Percentiles rank a stretch among this genome's conserved stretches.
Evolutionary conservation across 2,329 filamentous ascomycete species (phyloP).

Genomic region (Zymoseptoria passerinii): DNA sequence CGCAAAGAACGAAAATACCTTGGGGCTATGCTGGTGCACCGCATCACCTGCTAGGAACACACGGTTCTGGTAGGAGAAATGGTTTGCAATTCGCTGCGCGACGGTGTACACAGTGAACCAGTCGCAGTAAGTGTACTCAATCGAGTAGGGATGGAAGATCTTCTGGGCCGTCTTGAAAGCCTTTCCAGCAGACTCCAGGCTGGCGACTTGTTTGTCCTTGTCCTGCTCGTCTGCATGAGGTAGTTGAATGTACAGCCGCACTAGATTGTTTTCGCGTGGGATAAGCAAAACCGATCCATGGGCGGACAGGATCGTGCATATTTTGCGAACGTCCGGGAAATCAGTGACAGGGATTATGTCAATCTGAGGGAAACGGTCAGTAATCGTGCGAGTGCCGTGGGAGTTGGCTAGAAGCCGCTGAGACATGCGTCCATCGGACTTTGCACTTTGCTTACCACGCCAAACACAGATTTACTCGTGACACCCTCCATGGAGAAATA

Average conservation of each 20-base stretch:
- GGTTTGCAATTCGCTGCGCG: constrained; percentile 52
- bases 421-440: not conserved
- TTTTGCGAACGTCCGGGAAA: constrained; percentile 63
- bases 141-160: constrained; percentile 56
- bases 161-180: constrained; percentile 53
- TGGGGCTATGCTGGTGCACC: constrained; percentile 34
- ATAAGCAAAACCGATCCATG: constrained; percentile 70
- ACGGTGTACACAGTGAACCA: constrained; percentile 60
- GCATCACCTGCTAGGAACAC: constrained; percentile 29
- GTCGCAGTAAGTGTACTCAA: constrained; percentile 13
- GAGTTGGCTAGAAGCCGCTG: not conserved
- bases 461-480: constrained; percentile 20
- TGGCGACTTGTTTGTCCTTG: constrained; percentile 52
- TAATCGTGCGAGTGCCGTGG: not conserved
- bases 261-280: constrained; percentile 47
- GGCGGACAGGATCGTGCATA: constrained; percentile 62
- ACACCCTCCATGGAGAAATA: constrained; percentile 14
- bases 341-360: constrained; percentile 24
- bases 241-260: constrained; percentile 22
- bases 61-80: constrained; percentile 49
- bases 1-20: constrained; percentile 23
- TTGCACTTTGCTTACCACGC: constrained; percentile 14
- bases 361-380: not conserved
- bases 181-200: constrained; percentile 50
- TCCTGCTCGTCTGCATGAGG: constrained; percentile 31